phyloP scores from a whole-genome alignment of 495 filamentous ascomycete genomes.

The Penicillium salamii region DNA sequence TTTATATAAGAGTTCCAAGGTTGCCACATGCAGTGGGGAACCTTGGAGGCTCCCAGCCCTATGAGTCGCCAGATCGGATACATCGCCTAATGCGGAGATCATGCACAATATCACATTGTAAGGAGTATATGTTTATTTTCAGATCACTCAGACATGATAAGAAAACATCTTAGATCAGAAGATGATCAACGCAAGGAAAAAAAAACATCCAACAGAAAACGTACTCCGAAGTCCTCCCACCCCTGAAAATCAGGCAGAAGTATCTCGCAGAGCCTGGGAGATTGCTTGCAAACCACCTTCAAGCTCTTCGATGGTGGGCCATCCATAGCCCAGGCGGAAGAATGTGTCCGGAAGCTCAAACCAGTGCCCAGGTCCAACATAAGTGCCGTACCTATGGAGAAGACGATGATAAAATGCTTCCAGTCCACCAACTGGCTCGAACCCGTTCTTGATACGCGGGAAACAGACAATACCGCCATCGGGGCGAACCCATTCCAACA shows the following conservation, averaged over 20 bases:
- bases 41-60: neutral
- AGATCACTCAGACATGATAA: no score
- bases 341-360: neutral
- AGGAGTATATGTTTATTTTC: no score
- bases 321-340: conserved; percentile 1
- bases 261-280: neutral
- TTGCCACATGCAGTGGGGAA: no score
- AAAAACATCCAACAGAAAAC: no score
- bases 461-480: neutral
- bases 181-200: no score
- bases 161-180: no score
- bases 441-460: neutral
- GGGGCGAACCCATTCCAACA: neutral
- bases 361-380: conserved; percentile 3
- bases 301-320: neutral
- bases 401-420: neutral
- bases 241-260: neutral
- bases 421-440: neutral
- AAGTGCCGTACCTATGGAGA: neutral
- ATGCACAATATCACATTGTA: no score
- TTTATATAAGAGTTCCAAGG: no score
- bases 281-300: neutral
- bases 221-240: no score
- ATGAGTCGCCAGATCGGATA: neutral
- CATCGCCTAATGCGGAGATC: neutral